Base-by-base conservation (phyloP, 2,329 filamentous ascomycete species). In the Penicillium sp. region DNA sequence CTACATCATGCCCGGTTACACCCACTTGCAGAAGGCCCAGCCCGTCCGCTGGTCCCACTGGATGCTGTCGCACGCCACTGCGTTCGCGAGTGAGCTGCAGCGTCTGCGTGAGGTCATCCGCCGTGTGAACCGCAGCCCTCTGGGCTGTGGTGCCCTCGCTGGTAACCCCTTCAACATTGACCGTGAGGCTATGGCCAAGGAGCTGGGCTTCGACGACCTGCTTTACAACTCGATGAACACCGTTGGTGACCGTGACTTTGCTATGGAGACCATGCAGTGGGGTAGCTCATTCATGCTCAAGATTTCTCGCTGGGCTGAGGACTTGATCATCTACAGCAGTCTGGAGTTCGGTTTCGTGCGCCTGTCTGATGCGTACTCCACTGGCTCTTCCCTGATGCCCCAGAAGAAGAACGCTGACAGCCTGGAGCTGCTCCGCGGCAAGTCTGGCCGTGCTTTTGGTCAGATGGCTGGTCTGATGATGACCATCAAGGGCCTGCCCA, bases 131-230 rank as follows among this genome's bases (percentile, higher is more conserved):
- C 79, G 77, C 54, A 76, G 74, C 57, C 90, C 90, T 0, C 83
- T 93, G 0, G 90, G 90, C 31, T 89, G 85, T 58, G 90, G 90
- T 63, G 90, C 90, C 2, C 79, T 96, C 11, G 90, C 90, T 2
- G 90, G 91, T 51, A 96, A 96, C 75, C 85, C 88, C 0, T 96
- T 96, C 75, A 82, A 84, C 66, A 90, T 96, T 67, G 90, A 95
- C 71, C 84, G 90, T n/a, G 83, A 88, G 52, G 84, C 85, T 51
- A 90, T 96, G 80, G 88, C 90, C 4, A 79, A 87, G 73, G 91
- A 96, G 75, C 84, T 96, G 3, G 90, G 90, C 27, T 96, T 96
- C 67, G 86, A 90, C 4, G 85, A 85, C 4, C 76, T 93, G 24
- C 79, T 90, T 56, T 87, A 84, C 79, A 95, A 95, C 79, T 90